Evolutionary conservation across 1,284 basidiomycete species (phyloP).

Genomic region (Heterobasidion annosum): DNA sequence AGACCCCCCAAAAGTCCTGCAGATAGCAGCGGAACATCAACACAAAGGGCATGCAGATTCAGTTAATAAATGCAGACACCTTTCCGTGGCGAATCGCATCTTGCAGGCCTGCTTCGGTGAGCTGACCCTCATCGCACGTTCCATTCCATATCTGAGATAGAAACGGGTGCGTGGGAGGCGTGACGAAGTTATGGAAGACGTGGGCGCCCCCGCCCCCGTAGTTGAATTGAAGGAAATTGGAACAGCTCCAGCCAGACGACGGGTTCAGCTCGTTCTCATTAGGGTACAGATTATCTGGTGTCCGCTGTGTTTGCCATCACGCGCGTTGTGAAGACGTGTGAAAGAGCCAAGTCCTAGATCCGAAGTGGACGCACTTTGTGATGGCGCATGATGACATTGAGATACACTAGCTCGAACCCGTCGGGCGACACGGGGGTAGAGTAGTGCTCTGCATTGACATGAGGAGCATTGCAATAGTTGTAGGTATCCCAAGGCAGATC

Average conservation of each 20-base stretch:
- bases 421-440: slow-evolving; percentile 14
- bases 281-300: slow-evolving; percentile 40
- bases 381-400: slow-evolving; percentile 36
- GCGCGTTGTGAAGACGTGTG: neutral
- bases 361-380: slow-evolving; percentile 30
- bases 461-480: slow-evolving; percentile 47
- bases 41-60: neutral
- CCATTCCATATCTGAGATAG: slow-evolving; percentile 43
- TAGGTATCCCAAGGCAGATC: slow-evolving; percentile 39
- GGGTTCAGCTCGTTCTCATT: slow-evolving; percentile 34
- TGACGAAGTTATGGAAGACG: slow-evolving; percentile 30
- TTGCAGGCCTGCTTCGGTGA: slow-evolving; percentile 37
- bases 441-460: slow-evolving; percentile 33
- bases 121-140: slow-evolving; percentile 43
- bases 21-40: neutral
- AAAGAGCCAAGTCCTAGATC: neutral
- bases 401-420: slow-evolving; percentile 25
- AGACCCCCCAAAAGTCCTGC: slow-evolving; percentile 45
- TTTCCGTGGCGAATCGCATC: slow-evolving; percentile 40
- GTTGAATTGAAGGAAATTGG: slow-evolving; percentile 24
- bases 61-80: slow-evolving; percentile 15
- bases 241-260: slow-evolving; percentile 31
- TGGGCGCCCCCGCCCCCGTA: slow-evolving; percentile 24
- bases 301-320: slow-evolving; percentile 19
- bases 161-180: slow-evolving; percentile 37